Base-by-base conservation (phyloP, 805 yeast species). In the Candida palmyrensis region DNA sequence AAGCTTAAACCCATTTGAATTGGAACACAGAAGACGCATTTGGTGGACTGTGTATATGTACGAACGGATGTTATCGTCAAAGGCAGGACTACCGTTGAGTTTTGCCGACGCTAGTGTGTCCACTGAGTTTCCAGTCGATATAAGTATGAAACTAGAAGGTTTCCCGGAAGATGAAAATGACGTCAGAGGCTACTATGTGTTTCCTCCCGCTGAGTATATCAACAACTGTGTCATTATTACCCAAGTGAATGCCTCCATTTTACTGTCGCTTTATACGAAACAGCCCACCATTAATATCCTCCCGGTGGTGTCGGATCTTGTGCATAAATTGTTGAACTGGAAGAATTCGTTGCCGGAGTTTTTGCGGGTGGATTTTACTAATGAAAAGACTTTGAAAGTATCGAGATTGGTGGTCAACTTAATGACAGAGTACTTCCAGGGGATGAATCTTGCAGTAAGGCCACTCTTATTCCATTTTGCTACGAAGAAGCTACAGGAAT, bases 351-450 rank as follows among this genome's bases (percentile, higher is more conserved):
- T 83, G 12, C 89, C 90, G 0, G 73, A 68, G 12, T 79, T 76
- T 49, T 64, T 81, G 32, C 71, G 69, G 37, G 80, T 82, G 29
- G 86, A 83, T 49, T 83, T 77, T 43, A 58, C 68, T 2, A 58
- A 53, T 13, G 71, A 73, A 6, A 67, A 70, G 27, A 20, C 11
- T n/a, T 60, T 83, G 19, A 67, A 70, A 35, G 77, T 82, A 6
- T 71, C 84, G 2, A 65, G 94, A 42, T 57, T 81, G 19, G 75
- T 75, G 12, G 85, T 84, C 11, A 83, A 83, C 52, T 66, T 83
- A 47, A 79, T 81, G 79, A 81, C 89, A 2, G 94, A 83, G 49
- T 83, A 82, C 55, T 82, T 83, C 49, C 90, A 83, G 51, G 92
- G 92, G 33, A 71, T 83, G 55, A 83, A 83, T 48, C 56, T 83